Evolutionary conservation across 495 filamentous ascomycete genomes (phyloP).

Genomic region (Penicillium nucicola): DNA sequence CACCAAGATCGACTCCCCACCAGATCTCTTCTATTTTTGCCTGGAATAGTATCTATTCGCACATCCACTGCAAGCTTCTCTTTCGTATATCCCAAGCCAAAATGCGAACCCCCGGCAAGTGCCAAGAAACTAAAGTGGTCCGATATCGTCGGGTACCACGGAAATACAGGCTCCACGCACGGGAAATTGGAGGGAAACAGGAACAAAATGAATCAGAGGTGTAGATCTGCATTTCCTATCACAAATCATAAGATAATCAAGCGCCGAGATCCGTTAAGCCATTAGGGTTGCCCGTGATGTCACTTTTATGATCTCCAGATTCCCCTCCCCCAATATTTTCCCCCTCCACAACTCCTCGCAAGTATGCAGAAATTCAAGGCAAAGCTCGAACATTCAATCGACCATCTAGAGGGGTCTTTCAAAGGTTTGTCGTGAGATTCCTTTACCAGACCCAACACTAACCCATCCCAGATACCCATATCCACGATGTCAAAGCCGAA

Average conservation of each 20-base stretch:
- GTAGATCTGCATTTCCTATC: not conserved
- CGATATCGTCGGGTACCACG: not conserved
- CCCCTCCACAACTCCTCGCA: not conserved
- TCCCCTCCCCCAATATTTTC: not conserved
- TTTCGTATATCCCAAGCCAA: no score
- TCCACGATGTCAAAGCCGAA: constrained; percentile 46
- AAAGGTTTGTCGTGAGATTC: constrained; percentile 22
- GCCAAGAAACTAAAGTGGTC: not conserved
- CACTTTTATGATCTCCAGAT: constrained; percentile 11
- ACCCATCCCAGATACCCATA: constrained; percentile 30
- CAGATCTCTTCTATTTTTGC: no score
- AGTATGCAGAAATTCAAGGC: constrained; percentile 35
- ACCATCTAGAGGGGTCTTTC: constrained; percentile 29
- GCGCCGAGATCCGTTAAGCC: not conserved
- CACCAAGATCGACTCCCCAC: no score
- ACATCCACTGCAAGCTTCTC: no score
- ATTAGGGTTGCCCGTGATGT: constrained; percentile 21
- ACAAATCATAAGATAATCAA: not conserved
- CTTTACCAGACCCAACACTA: not conserved
- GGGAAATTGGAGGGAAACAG: no score
- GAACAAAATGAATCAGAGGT: no score
- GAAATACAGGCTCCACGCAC: no score
- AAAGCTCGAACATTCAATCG: constrained; percentile 25
- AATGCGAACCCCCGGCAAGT: no score
- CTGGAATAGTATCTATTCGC: no score